These are phyloP conservation scores for Lachancea nothofagi DNA, from an alignment of 805 yeast species.

Conservation along the genomic window DNA sequence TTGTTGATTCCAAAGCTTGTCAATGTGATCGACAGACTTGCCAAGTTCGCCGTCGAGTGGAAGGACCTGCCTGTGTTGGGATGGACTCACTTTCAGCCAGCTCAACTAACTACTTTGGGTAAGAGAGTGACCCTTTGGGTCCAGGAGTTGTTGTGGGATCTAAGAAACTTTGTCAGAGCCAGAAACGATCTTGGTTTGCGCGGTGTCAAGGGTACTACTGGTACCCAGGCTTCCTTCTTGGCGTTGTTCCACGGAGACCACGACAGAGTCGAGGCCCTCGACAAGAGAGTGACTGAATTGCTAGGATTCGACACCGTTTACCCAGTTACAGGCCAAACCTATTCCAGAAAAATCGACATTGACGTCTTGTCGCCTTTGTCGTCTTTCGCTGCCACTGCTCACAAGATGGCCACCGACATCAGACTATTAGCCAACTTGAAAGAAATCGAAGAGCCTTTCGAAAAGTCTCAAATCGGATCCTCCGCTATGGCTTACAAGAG, in stretches of 20 bases:
- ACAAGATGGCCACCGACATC: slow-evolving; percentile 96
- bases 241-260: slow-evolving; percentile 95
- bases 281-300: slow-evolving; percentile 85
- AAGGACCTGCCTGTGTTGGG: slow-evolving; percentile 96
- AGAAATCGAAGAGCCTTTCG: slow-evolving; percentile 98
- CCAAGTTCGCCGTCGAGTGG: slow-evolving; percentile 82
- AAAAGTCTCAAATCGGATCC: slow-evolving; percentile 96
- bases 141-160: slow-evolving; percentile 96
- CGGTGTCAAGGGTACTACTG: slow-evolving; percentile 99
- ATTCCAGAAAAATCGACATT: slow-evolving; percentile 95
- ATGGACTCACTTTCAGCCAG: slow-evolving; percentile 99
- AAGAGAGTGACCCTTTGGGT: slow-evolving; percentile 97
- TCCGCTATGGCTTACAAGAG: slow-evolving; percentile 99
- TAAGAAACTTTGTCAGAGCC: slow-evolving; percentile 92
- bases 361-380: slow-evolving; percentile 90
- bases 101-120: slow-evolving; percentile 97
- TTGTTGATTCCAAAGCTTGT: slow-evolving; percentile 89
- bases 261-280: slow-evolving; percentile 90
- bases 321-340: slow-evolving; percentile 99
- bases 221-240: slow-evolving; percentile 96
- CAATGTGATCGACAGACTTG: slow-evolving; percentile 86
- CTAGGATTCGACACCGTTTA: slow-evolving; percentile 92
- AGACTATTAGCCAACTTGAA: slow-evolving; percentile 93
- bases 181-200: slow-evolving; percentile 93
- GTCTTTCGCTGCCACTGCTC: slow-evolving; percentile 92